Percentiles rank a stretch among this genome's conserved stretches.
Evolutionary conservation across 2,329 filamentous ascomycete genomes (phyloP).

Genomic region (Monosporascus sp.): DNA sequence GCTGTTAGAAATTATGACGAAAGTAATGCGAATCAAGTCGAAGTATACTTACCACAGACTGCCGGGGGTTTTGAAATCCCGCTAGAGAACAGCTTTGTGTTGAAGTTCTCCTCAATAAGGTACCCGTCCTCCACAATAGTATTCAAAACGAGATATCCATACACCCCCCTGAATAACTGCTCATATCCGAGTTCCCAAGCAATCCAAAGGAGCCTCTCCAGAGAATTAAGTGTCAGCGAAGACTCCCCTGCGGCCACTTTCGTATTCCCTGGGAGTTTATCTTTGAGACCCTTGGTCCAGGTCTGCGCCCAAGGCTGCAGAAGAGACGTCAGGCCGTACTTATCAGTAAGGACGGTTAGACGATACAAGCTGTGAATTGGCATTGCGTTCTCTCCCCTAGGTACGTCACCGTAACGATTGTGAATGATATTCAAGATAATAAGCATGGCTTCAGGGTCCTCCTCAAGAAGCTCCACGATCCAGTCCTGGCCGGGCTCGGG

Average conservation of each 20-base stretch:
- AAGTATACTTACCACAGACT: background rate
- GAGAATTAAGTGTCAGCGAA: background rate
- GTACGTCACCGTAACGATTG: conserved; percentile 6
- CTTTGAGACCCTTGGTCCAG: background rate
- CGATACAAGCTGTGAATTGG: background rate
- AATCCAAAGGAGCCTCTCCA: background rate
- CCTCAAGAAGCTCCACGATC: conserved; percentile 13
- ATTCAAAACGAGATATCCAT: background rate
- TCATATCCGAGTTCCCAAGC: background rate
- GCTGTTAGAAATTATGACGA: background rate
- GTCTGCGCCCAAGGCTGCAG: background rate
- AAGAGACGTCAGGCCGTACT: background rate
- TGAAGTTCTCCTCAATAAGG: background rate
- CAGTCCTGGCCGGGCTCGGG: conserved; percentile 4
- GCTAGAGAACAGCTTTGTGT: background rate
- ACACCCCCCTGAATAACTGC: background rate
- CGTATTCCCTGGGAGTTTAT: too few species aligned
- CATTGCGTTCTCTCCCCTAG: background rate
- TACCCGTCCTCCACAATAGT: background rate
- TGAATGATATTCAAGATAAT: conserved; percentile 13
- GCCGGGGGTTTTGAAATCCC: background rate
- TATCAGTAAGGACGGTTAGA: background rate
- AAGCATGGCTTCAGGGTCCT: conserved; percentile 10
- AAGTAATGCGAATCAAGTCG: background rate
- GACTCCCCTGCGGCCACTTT: background rate